Percentiles rank a stretch among this genome's conserved stretches.
Evolutionary conservation across 768 basidiomycete genomes (phyloP).

Genomic region (Saitozyma podzolica): DNA sequence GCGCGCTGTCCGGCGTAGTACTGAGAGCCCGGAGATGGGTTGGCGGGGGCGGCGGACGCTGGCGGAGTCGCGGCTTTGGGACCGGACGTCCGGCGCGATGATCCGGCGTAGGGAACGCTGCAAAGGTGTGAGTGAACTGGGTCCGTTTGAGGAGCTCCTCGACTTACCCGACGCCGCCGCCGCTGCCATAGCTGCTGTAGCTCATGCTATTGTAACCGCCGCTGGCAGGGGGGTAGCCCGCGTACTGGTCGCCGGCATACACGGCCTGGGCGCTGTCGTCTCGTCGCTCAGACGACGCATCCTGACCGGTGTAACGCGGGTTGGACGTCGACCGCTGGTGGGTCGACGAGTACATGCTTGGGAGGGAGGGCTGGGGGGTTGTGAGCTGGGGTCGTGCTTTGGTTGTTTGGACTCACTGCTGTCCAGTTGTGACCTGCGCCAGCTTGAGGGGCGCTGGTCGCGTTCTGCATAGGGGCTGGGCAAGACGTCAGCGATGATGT

Average conservation of each 20-base stretch:
- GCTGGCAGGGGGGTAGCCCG: neutral
- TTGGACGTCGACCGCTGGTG: constrained; percentile 25
- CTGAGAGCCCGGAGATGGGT: constrained; percentile 10
- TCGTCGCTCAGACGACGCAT: neutral
- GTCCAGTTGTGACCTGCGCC: constrained; percentile 6
- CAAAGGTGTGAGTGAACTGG: too few species aligned
- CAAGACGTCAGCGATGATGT: neutral
- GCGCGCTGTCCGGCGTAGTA: constrained; percentile 11
- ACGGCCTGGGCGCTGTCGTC: neutral
- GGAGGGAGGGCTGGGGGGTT: constrained; percentile 3
- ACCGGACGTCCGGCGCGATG: constrained; percentile 17
- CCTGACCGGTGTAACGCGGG: constrained; percentile 17
- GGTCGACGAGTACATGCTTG: neutral
- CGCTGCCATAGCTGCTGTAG: too few species aligned
- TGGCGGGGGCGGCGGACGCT: constrained; percentile 17
- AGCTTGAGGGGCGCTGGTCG: constrained; percentile 7
- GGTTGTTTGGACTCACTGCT: constrained; percentile 8
- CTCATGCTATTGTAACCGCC: constrained; percentile 2
- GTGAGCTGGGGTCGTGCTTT: neutral
- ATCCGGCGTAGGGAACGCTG: too few species aligned
- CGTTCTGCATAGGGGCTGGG: constrained; percentile 17
- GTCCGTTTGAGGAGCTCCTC: too few species aligned
- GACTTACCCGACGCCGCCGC: too few species aligned
- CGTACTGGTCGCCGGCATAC: constrained; percentile 11
- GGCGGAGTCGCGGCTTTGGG: constrained; percentile 21